phyloP scores from a whole-genome alignment of 176 grass and related monocot genomes.

The Eremochloa ophiuroides region DNA sequence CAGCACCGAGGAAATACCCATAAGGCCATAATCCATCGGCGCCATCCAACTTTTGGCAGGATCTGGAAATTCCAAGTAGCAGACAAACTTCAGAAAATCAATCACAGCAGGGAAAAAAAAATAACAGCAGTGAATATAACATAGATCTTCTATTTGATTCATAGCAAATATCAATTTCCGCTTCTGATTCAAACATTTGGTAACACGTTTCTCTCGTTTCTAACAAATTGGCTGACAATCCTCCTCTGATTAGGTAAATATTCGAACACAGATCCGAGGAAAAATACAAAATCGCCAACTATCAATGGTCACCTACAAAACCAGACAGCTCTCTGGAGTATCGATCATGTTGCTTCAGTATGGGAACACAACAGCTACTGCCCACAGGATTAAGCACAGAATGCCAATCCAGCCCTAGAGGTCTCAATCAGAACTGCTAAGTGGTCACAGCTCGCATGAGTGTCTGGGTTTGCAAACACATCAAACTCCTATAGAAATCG shows the following conservation, averaged over 20 bases:
- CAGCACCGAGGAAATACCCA: too few species aligned
- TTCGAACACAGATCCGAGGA: neutral
- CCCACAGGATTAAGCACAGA: neutral
- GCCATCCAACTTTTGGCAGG: neutral
- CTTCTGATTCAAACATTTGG: neutral
- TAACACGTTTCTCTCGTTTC: neutral
- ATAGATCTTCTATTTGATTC: too few species aligned
- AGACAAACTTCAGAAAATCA: neutral
- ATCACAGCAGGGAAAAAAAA: neutral
- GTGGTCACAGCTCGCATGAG: neutral
- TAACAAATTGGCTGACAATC: slow-evolving; percentile 4
- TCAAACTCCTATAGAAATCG: neutral
- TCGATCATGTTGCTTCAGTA: neutral
- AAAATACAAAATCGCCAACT: neutral
- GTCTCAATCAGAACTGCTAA: neutral
- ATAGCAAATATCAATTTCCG: neutral
- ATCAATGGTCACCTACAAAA: slow-evolving; percentile 10
- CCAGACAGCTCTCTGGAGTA: neutral
- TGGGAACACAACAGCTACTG: neutral
- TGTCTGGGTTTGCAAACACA: neutral
- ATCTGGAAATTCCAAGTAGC: neutral
- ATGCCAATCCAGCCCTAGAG: neutral
- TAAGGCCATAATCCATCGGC: too few species aligned
- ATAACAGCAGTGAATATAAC: neutral
- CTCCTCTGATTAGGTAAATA: neutral